Evolutionary conservation across 2,329 filamentous ascomycete genomes (phyloP), one percentile per base, ranked within the genome.

Genomic region (Blumeria graminis): DNA sequence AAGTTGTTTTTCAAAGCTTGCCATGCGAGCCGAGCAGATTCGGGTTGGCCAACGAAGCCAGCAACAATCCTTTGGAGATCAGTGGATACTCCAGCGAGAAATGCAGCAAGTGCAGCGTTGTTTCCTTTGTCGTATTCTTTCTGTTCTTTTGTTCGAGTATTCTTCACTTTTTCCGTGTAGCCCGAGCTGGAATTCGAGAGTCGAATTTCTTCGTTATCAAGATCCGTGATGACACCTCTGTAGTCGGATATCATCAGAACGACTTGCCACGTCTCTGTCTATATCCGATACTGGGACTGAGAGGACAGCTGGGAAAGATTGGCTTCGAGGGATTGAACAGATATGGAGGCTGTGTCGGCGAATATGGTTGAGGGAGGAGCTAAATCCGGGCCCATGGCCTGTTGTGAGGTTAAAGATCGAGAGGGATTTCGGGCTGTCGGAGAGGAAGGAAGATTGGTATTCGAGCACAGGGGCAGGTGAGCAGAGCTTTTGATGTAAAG

Each of bases 1-100:
- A 34, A 34, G 11, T 52, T 52, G 35, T 52, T 6, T 52, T 52
- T 52, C 33, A 52, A 35, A 52, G 48, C 48, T 14, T 52, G 33
- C 48, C 48, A 52, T 13, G 48, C 28, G 22, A 52, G 33, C 22
- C 48, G 33, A 52, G 48, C 48, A 52, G 48, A 52, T 52, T 52
- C 48, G 33, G 33, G 48, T 52, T 52, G 48, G 28, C 48, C 28
- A 52, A 52, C 48, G 28, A 52, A 52, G 48, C 48, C n/a, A 52
- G 28, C 22, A n/a, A 52, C 48, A n/a, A 52, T 52, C n/a, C 33
- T 52, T 52, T 35, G 48, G 14, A 52, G 48, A 35, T 35, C 48
- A 52, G 16, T 33, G 28, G 33, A 52, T 34, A 35, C 48, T 52
- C 48, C 48, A 52, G 48, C 48, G 48, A 52, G 48, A 33, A 52